A percentile compares a stretch with the other conserved stretches of the same genome.
These are phyloP conservation scores for Otatea glauca DNA, from an alignment of 176 grass and related monocot genomes.

Conservation along the genomic window DNA sequence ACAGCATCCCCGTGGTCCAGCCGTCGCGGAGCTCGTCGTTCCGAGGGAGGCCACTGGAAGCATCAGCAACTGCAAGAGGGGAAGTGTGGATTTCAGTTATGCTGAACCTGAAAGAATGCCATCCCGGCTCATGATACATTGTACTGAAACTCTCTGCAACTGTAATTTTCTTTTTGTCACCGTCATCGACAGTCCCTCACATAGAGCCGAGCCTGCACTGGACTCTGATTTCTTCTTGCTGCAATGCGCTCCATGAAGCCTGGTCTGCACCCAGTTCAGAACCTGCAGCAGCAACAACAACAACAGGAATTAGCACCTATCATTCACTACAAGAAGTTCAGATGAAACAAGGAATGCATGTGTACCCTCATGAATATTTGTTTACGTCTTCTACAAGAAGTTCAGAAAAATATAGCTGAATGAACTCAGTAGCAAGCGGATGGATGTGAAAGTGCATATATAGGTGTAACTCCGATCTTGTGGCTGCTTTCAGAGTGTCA, in stretches of 20 bases:
- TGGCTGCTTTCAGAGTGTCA: neutral
- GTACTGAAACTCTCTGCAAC: neutral
- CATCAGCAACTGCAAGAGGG: conserved; percentile 6
- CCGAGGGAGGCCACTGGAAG: conserved; percentile 3
- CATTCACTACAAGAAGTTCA: neutral
- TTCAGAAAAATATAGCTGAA: conserved; percentile 6
- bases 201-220: neutral
- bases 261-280: conserved; percentile 68
- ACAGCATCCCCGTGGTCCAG: conserved; percentile 49
- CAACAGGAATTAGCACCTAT: neutral
- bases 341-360: neutral
- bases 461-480: conserved; percentile 15
- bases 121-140: neutral
- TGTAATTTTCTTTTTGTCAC: neutral
- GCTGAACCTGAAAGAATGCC: neutral
- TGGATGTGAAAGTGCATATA: conserved; percentile 24
- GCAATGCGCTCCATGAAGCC: conserved; percentile 48
- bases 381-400: neutral
- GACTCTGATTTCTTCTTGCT: conserved; percentile 45
- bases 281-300: conserved; percentile 29
- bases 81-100: neutral
- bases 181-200: conserved; percentile 44
- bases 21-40: conserved; percentile 29
- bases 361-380: too few relatives aligned
- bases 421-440: neutral